phyloP scores from a whole-genome alignment of 1,284 basidiomycete species.

The Leccinum angustisporum region DNA sequence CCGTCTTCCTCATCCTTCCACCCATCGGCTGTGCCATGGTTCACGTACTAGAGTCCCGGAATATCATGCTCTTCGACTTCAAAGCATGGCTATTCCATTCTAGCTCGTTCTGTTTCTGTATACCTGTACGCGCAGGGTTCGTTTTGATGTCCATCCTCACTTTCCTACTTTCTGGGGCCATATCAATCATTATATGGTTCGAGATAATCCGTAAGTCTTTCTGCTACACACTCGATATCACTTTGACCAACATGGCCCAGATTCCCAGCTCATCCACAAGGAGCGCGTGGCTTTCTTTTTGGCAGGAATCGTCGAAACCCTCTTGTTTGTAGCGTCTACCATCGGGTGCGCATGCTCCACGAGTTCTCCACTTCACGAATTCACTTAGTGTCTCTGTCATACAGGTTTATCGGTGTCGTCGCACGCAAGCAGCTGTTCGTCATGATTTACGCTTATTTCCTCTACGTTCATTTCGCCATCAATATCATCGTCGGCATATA shows the following conservation, averaged over 20 bases:
- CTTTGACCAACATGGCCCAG: slow-evolving; percentile 12
- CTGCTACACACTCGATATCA: not conserved
- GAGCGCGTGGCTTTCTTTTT: slow-evolving; percentile 47
- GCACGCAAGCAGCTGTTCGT: slow-evolving; percentile 61
- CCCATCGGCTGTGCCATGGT: not conserved
- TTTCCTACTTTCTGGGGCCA: slow-evolving; percentile 49
- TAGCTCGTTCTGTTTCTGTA: slow-evolving; percentile 58
- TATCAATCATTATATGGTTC: slow-evolving; percentile 58
- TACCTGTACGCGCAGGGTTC: slow-evolving; percentile 63
- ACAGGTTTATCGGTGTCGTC: slow-evolving; percentile 57
- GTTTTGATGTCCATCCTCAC: slow-evolving; percentile 52
- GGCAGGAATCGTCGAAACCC: slow-evolving; percentile 49
- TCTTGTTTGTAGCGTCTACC: slow-evolving; percentile 51
- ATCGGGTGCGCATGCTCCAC: slow-evolving; percentile 46
- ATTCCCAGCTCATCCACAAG: slow-evolving; percentile 37
- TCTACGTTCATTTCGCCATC: slow-evolving; percentile 57
- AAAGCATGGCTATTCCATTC: slow-evolving; percentile 30
- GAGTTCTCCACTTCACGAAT: not conserved
- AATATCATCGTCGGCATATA: slow-evolving; percentile 54
- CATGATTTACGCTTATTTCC: slow-evolving; percentile 53
- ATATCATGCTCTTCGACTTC: slow-evolving; percentile 23
- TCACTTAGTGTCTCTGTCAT: slow-evolving; percentile 4
- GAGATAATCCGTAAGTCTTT: slow-evolving; percentile 50
- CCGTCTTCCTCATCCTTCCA: not conserved
- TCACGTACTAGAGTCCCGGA: slow-evolving; percentile 1